Evolutionary conservation across 2,329 filamentous ascomycete species (phyloP).

Genomic region (Neopestalotiopsis sp.): DNA sequence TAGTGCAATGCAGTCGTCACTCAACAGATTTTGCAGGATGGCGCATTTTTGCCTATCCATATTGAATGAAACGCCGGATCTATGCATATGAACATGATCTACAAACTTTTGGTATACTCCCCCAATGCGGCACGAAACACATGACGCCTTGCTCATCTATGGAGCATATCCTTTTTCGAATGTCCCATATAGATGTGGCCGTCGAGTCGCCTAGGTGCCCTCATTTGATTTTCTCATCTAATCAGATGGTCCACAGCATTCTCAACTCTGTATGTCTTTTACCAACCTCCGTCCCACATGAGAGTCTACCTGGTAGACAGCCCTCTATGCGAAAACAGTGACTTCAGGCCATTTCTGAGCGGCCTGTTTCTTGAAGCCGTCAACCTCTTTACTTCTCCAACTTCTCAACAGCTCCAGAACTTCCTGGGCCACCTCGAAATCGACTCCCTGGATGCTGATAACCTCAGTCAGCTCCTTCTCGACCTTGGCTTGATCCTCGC

Average conservation of each 20-base stretch:
- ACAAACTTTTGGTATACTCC: conserved; percentile 5
- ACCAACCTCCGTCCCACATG: background rate
- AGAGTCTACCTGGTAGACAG: background rate
- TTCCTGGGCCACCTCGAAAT: conserved; percentile 54
- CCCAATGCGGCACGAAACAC: background rate
- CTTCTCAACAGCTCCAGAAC: conserved; percentile 48
- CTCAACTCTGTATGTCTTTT: background rate
- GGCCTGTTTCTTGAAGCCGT: conserved; percentile 55
- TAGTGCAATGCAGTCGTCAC: background rate
- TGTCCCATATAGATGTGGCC: background rate
- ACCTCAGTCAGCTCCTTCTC: conserved; percentile 67
- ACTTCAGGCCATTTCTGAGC: conserved; percentile 57
- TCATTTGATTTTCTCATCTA: background rate
- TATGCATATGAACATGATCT: conserved; percentile 1
- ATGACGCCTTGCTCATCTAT: background rate
- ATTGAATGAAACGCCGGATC: background rate
- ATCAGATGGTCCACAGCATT: background rate
- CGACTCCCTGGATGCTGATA: conserved; percentile 50
- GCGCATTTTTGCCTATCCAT: background rate
- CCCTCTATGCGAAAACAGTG: conserved; percentile 46
- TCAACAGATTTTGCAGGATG: background rate
- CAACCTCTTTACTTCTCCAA: conserved; percentile 56
- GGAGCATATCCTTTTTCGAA: background rate
- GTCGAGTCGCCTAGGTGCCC: background rate
- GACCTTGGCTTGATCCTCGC: conserved; percentile 59